Evolutionary conservation across 2,329 filamentous ascomycete genomes (phyloP), one percentile per base, ranked within the genome.

Genomic region (Huntiella moniliformis): DNA sequence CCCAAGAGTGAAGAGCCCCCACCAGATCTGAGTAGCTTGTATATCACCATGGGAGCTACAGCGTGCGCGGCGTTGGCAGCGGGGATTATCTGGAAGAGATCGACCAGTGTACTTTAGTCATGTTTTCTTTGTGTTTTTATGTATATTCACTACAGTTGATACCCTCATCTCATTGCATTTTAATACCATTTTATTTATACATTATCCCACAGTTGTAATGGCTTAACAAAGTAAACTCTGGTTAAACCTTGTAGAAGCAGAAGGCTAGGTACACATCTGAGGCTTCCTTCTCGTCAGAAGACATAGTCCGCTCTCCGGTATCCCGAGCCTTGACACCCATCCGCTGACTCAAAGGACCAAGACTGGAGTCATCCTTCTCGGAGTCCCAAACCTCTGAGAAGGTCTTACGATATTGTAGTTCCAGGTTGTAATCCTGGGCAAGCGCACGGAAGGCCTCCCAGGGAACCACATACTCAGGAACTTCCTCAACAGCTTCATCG

Each of bases 381-480:
- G 85, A 73, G 51, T 85, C 77, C 84, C 88, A 96, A 28, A 98
- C 81, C 53, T 96, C 87, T 36, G 75, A 65, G 59, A 98, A 98
- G 0, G 80, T 74, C 61, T 88, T 88, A 56, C 92, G 82, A 57
- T 95, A 98, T 62, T 94, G 82, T 55, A 96, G 64, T 60, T 98
- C 91, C 5, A 98, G 74, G 55, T 95, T 95, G 68, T 88, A 98
- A 58, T 96, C 87, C 58, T 95, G 87, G 13, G 91, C 91, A 55
- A 96, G 67, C 18, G 85, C 87, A 63, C 91, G 83, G 66, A 98
- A 96, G 1, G 86, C 87, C 60, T 94, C 87, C 88, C 91, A 98
- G 0, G 91, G 91, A 1, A 98, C 91, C 1, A 98, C 88, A 58
- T 94, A 98, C 64, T 98, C 91, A 2, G 91, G 88, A 5, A 94